Percentiles rank a stretch among this genome's conserved stretches.
Evolutionary conservation across 176 grass and related monocot species (phyloP).

Genomic region (Rhynchospora tenuis): DNA sequence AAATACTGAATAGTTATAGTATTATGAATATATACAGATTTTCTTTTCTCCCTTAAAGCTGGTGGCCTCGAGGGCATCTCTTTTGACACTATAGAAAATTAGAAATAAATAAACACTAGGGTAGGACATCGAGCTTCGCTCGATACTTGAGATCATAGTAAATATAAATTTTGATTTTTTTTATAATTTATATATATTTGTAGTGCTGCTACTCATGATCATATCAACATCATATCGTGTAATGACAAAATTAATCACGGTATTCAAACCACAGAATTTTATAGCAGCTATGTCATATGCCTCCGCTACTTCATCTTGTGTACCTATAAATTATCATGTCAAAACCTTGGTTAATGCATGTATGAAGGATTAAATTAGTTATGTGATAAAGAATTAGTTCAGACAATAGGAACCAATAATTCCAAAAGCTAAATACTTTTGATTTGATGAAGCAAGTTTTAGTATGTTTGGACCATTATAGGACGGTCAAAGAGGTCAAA

Average conservation of each 20-base stretch:
- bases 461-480: conserved; percentile 9
- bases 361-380: neutral
- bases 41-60: too few relatives aligned
- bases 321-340: conserved; percentile 32
- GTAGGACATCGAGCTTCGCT: too few relatives aligned
- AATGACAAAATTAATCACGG: conserved; percentile 96
- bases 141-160: too few relatives aligned
- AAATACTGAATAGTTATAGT: too few relatives aligned
- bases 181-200: neutral
- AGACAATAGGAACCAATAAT: neutral
- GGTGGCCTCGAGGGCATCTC: too few relatives aligned
- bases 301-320: conserved; percentile 91
- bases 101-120: too few relatives aligned
- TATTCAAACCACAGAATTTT: conserved; percentile 83
- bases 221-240: conserved; percentile 80
- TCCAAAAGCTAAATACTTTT: conserved; percentile 38
- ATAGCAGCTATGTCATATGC: conserved; percentile 98
- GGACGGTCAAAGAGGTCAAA: conserved; percentile 25
- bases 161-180: too few relatives aligned
- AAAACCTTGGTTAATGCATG: neutral
- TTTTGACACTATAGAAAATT: too few relatives aligned
- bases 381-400: neutral
- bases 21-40: too few relatives aligned
- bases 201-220: conserved; percentile 84
- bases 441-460: conserved; percentile 19